phyloP scores from a whole-genome alignment of 192 early-diverging fungal genomes.

The Podila verticillata region DNA sequence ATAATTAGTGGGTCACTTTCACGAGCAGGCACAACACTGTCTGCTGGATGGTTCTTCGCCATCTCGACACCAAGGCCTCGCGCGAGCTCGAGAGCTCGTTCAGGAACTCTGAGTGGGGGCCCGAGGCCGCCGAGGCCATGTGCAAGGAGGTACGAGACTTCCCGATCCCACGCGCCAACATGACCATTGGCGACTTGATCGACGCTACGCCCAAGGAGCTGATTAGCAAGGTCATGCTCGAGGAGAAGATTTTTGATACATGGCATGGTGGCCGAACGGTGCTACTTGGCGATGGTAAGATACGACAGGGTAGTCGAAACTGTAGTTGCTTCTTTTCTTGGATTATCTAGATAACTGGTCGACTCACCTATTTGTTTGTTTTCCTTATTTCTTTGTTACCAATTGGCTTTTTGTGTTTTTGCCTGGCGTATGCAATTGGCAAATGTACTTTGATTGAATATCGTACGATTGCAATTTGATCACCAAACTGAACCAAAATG shows the following conservation, averaged over 20 bases:
- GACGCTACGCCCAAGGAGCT: background rate
- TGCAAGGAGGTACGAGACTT: background rate
- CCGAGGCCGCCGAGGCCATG: constrained; percentile 8
- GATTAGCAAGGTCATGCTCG: constrained; percentile 6
- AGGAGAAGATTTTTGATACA: background rate
- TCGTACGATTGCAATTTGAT: no score
- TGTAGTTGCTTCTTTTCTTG: background rate
- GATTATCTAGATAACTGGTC: no score
- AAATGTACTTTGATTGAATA: no score
- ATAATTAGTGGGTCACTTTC: constrained; percentile 5
- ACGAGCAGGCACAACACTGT: background rate
- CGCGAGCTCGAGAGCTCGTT: constrained; percentile 1
- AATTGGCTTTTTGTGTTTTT: no score
- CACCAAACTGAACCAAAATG: no score
- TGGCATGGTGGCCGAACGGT: background rate
- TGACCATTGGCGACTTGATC: constrained; percentile 1
- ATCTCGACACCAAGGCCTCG: constrained; percentile 1
- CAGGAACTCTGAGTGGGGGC: constrained; percentile 6
- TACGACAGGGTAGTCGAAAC: background rate
- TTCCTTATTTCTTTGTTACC: no score
- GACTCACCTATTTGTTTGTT: no score
- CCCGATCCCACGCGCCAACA: constrained; percentile 3
- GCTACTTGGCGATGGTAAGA: constrained; percentile 5
- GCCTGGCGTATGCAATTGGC: background rate
- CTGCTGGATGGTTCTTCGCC: constrained; percentile 6